Conservation (phyloP, 306 rosid species). For the Benincasa hispida region DNA sequence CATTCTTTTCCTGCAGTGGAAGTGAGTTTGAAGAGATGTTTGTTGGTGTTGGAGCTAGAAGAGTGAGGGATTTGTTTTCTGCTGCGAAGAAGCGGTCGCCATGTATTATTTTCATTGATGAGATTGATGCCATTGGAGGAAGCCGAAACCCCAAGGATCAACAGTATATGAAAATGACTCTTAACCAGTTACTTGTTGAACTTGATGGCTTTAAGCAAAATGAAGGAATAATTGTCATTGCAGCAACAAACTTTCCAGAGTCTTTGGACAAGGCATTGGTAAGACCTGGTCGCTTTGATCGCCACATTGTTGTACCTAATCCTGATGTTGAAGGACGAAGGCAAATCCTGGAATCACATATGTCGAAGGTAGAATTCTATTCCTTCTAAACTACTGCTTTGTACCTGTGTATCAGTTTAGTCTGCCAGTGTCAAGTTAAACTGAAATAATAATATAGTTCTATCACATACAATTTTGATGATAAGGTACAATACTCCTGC, state of each 20-base stretch:
- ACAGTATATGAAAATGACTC: slow-evolving; percentile 72
- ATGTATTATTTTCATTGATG: slow-evolving; percentile 86
- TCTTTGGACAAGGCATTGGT: slow-evolving; percentile 84
- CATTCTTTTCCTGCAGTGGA: slow-evolving; percentile 89
- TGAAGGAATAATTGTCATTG: slow-evolving; percentile 91
- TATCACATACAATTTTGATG: background rate
- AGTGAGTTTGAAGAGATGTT: slow-evolving; percentile 95
- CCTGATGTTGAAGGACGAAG: slow-evolving; percentile 97
- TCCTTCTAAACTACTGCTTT: background rate
- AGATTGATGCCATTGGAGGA: slow-evolving; percentile 93
- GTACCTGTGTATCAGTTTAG: background rate
- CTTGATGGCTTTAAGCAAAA: slow-evolving; percentile 95
- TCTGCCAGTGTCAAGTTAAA: background rate
- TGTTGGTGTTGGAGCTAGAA: slow-evolving; percentile 97
- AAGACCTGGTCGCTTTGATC: slow-evolving; percentile 96
- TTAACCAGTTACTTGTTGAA: slow-evolving; percentile 89
- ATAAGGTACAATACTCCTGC: background rate
- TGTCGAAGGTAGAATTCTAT: slow-evolving; percentile 54
- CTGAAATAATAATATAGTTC: background rate
- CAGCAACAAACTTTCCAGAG: slow-evolving; percentile 87
- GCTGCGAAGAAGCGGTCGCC: slow-evolving; percentile 92
- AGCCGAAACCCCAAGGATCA: slow-evolving; percentile 66
- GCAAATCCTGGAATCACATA: slow-evolving; percentile 81
- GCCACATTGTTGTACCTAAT: slow-evolving; percentile 75
- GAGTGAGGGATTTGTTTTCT: slow-evolving; percentile 79